Evolutionary conservation across 495 filamentous ascomycete species (phyloP).

Genomic region (Beverwykella pulmonaria): DNA sequence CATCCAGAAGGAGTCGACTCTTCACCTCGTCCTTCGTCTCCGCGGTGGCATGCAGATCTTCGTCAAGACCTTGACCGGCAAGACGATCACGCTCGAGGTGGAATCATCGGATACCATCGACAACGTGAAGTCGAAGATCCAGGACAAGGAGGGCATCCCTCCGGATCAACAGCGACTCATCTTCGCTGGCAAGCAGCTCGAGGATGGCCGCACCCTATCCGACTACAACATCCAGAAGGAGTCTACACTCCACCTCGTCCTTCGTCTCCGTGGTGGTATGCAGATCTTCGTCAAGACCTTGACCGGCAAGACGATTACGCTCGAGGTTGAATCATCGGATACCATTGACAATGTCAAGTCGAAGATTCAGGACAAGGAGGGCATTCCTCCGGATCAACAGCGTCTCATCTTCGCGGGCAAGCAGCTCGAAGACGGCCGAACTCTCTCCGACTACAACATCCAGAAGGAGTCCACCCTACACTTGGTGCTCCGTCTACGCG

Average conservation of each 20-base stretch:
- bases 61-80: conserved; percentile 72
- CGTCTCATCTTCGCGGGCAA: too few species aligned
- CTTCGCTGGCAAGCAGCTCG: conserved; percentile 73
- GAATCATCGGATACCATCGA: conserved; percentile 94
- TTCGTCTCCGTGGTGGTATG: conserved; percentile 75
- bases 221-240: conserved; percentile 79
- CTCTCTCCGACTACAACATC: too few species aligned
- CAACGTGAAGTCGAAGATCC: too few species aligned
- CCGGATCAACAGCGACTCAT: conserved; percentile 78
- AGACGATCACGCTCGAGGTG: conserved; percentile 98
- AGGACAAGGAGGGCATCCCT: too few species aligned
- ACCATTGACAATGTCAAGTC: too few species aligned
- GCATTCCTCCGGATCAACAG: too few species aligned
- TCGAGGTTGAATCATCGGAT: conserved; percentile 69
- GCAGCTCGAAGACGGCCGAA: too few species aligned
- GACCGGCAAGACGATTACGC: conserved; percentile 72
- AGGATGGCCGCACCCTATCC: conserved; percentile 70
- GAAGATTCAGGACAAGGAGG: too few species aligned
- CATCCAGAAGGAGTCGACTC: too few species aligned
- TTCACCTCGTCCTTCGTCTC: conserved; percentile 94
- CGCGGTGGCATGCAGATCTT: conserved; percentile 99
- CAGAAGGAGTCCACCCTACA: too few species aligned
- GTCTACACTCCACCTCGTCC: conserved; percentile 68
- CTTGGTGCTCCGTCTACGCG: too few species aligned
- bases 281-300: conserved; percentile 75